Conservation (phyloP, 2,329 filamentous ascomycete genomes). For the Byssothecium circinans region DNA sequence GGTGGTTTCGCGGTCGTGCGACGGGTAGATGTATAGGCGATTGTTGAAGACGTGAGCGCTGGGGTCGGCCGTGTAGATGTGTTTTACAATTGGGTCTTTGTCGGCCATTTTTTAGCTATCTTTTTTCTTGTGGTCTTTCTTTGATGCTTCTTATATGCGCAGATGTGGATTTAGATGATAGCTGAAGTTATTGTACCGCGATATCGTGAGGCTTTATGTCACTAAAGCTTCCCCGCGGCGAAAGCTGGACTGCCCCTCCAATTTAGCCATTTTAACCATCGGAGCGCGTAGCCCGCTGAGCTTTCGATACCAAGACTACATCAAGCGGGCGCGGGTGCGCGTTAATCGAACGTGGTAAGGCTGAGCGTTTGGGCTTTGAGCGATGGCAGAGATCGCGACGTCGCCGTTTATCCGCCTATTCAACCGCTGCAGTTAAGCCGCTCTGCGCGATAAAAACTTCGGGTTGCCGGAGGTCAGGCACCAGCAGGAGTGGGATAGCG, state of each 20-base stretch:
- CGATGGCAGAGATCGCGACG: constrained; percentile 9
- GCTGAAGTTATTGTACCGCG: constrained; percentile 3
- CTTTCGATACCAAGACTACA: not conserved
- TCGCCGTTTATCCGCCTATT: constrained; percentile 38
- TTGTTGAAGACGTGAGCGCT: constrained; percentile 79
- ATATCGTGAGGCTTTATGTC: constrained; percentile 14
- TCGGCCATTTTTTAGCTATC: constrained; percentile 35
- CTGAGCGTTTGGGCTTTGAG: constrained; percentile 8
- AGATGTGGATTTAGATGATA: not conserved
- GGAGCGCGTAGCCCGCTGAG: constrained; percentile 25
- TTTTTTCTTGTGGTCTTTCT: not conserved
- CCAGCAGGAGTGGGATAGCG: not conserved
- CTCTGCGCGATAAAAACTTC: constrained; percentile 18
- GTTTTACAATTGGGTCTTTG: constrained; percentile 66
- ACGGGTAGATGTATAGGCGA: constrained; percentile 77
- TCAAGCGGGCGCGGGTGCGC: constrained; percentile 7
- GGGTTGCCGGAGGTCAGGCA: constrained; percentile 23
- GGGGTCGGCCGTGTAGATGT: constrained; percentile 78
- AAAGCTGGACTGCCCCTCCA: constrained; percentile 19
- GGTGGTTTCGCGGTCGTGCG: constrained; percentile 74
- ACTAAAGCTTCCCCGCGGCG: constrained; percentile 22
- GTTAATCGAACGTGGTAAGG: constrained; percentile 16
- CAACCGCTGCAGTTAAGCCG: constrained; percentile 28
- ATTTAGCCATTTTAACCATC: constrained; percentile 40
- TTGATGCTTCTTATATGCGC: not conserved